Percentiles rank a stretch among this genome's conserved stretches.
Evolutionary conservation across 306 rosid species (phyloP).

Genomic region (Betula pendula): DNA sequence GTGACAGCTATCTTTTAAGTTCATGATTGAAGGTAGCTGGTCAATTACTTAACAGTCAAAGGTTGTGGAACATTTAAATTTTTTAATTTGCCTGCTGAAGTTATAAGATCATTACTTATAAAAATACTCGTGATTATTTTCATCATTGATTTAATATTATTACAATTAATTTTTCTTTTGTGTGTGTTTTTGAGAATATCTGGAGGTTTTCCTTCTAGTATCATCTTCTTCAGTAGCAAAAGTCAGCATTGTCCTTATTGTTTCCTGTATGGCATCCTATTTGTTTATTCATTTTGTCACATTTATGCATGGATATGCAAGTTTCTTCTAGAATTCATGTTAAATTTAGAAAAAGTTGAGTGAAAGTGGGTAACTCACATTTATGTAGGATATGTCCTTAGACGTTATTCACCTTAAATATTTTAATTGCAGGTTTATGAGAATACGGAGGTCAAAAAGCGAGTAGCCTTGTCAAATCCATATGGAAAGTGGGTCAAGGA

Average conservation of each 20-base stretch:
- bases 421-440: constrained; percentile 76
- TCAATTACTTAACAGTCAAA: constrained; percentile 25
- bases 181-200: not conserved
- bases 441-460: constrained; percentile 93
- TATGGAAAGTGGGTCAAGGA: constrained; percentile 93
- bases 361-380: not conserved
- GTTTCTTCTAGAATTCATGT: not conserved
- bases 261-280: not conserved
- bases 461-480: constrained; percentile 82
- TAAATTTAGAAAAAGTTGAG: not conserved
- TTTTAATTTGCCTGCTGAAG: not conserved
- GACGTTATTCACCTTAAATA: constrained; percentile 26
- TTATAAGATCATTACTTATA: not conserved
- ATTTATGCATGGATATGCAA: not conserved
- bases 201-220: not conserved
- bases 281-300: not conserved
- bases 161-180: not conserved
- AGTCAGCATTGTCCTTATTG: not conserved
- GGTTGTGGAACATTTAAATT: constrained; percentile 15
- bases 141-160: not conserved
- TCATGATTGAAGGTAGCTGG: not conserved
- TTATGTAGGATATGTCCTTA: not conserved
- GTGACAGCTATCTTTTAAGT: not conserved
- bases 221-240: not conserved
- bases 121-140: not conserved